These are phyloP conservation scores for Termitomyces sp. DNA, from an alignment of 768 basidiomycete genomes.

Conservation along the genomic window DNA sequence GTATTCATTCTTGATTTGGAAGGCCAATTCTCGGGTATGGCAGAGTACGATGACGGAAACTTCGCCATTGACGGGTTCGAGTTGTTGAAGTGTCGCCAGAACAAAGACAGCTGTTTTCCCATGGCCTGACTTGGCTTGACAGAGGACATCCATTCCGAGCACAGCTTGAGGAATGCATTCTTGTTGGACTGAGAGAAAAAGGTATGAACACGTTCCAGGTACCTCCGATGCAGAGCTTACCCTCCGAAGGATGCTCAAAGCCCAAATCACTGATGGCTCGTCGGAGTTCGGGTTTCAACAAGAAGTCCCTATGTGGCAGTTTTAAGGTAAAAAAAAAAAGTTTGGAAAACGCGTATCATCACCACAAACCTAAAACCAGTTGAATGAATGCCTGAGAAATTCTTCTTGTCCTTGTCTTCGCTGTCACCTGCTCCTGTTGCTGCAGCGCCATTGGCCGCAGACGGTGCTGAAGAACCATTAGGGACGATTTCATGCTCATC, in stretches of 20 bases:
- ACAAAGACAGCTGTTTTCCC: constrained; percentile 99
- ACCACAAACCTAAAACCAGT: constrained; percentile 88
- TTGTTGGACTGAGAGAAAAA: constrained; percentile 75
- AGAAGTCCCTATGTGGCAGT: constrained; percentile 71
- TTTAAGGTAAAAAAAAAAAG: constrained; percentile 11
- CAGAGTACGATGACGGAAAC: constrained; percentile 97
- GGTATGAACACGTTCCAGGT: background rate
- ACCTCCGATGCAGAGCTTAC: constrained; percentile 34
- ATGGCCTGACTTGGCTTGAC: constrained; percentile 98
- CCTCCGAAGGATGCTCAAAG: constrained; percentile 99
- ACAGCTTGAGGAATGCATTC: constrained; percentile 99
- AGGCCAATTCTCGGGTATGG: constrained; percentile 98
- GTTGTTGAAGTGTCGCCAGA: constrained; percentile 93
- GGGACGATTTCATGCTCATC: constrained; percentile 80
- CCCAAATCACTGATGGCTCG: constrained; percentile 99
- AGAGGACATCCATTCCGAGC: constrained; percentile 98
- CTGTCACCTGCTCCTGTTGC: constrained; percentile 41
- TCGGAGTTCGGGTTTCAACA: constrained; percentile 94
- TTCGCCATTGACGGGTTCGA: constrained; percentile 97
- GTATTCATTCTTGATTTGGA: constrained; percentile 99
- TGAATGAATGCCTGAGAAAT: constrained; percentile 99
- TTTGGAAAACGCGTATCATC: background rate
- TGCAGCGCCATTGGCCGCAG: constrained; percentile 44
- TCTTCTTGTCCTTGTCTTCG: constrained; percentile 88
- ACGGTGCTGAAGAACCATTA: constrained; percentile 41